phyloP scores from a whole-genome alignment of 805 yeast species.

The Saturnispora sanitii region DNA sequence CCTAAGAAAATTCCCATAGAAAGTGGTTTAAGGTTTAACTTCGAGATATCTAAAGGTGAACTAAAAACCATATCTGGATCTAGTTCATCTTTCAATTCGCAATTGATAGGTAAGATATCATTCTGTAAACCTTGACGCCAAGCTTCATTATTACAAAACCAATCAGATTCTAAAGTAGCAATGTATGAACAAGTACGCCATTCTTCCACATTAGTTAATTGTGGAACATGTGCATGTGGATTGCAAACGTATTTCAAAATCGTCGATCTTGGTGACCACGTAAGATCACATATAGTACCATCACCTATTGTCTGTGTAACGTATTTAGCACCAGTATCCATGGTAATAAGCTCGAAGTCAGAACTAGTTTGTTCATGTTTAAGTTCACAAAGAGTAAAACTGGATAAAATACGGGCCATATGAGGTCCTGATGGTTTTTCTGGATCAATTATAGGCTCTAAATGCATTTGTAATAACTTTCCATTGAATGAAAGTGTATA shows the following conservation, averaged over 20 bases:
- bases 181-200: constrained; percentile 26
- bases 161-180: constrained; percentile 12
- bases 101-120: constrained; percentile 4
- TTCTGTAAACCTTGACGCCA: constrained; percentile 1
- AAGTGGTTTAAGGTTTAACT: constrained; percentile 5
- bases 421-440: too few relatives aligned
- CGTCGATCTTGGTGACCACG: constrained; percentile 22
- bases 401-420: too few relatives aligned
- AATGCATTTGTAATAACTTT: constrained; percentile 13
- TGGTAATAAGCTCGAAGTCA: constrained; percentile 19
- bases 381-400: not conserved
- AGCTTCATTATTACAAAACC: constrained; percentile 9
- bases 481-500: constrained; percentile 12
- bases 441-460: not conserved
- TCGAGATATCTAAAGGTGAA: constrained; percentile 2
- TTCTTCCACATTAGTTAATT: constrained; percentile 21
- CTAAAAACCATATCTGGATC: not conserved
- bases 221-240: constrained; percentile 11
- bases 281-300: constrained; percentile 28
- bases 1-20: constrained; percentile 8
- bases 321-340: constrained; percentile 20
- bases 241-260: constrained; percentile 24
- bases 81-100: constrained; percentile 2
- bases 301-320: constrained; percentile 22
- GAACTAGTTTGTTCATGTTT: constrained; percentile 12